Evolutionary conservation across 2,329 filamentous ascomycete genomes (phyloP).

Genomic region (Emydomyces testavorans): DNA sequence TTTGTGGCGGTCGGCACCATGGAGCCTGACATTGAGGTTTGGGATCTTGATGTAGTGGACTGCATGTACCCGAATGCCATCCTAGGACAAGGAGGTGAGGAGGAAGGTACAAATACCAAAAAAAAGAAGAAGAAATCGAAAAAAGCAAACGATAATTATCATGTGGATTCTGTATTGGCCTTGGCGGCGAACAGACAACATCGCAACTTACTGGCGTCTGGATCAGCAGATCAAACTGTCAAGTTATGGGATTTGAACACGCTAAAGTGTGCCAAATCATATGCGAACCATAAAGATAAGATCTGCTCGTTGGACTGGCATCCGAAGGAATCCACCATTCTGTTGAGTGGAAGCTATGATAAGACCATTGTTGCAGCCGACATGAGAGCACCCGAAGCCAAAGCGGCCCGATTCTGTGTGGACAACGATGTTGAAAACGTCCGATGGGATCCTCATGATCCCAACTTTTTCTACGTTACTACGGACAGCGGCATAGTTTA

Average conservation of each 20-base stretch:
- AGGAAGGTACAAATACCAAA: conserved; percentile 43
- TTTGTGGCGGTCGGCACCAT: conserved; percentile 94
- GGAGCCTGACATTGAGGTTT: conserved; percentile 96
- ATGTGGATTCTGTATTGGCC: conserved; percentile 85
- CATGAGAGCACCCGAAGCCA: conserved; percentile 82
- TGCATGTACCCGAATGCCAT: conserved; percentile 98
- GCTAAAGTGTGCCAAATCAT: conserved; percentile 85
- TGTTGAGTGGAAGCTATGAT: conserved; percentile 91
- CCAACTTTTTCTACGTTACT: conserved; percentile 88
- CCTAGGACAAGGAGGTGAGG: conserved; percentile 58
- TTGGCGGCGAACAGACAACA: conserved; percentile 88
- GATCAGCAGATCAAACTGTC: conserved; percentile 90
- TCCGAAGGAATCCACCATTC: conserved; percentile 68
- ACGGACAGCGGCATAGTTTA: conserved; percentile 88
- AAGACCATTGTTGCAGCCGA: conserved; percentile 87
- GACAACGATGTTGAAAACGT: conserved; percentile 92
- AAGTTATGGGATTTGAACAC: conserved; percentile 97
- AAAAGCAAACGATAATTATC: conserved; percentile 81
- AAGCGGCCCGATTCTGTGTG: conserved; percentile 76
- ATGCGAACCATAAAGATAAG: conserved; percentile 92
- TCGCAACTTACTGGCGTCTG: conserved; percentile 85
- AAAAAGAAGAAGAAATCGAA: conserved; percentile 79
- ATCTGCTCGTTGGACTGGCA: conserved; percentile 96
- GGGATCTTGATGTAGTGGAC: conserved; percentile 92
- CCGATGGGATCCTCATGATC: conserved; percentile 83